A percentile compares a stretch with the other conserved stretches of the same genome.
phyloP scores from a whole-genome alignment of 1,139 yeast species.

The Diutina sp. region DNA sequence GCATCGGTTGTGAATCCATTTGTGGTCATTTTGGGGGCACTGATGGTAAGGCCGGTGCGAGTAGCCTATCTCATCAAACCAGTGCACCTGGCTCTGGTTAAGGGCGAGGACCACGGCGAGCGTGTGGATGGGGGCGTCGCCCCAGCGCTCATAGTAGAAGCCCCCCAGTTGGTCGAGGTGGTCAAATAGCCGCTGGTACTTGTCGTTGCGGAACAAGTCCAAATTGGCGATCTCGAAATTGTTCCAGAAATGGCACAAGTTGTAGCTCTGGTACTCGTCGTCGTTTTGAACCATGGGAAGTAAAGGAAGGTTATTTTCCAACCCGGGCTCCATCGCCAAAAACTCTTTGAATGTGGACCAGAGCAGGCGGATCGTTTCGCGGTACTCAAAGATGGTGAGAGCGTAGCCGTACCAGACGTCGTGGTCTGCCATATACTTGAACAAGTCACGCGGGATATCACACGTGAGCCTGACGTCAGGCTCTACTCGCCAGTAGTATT shows the following conservation, averaged over 20 bases:
- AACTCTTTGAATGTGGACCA: constrained; percentile 28
- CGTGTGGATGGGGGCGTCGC: constrained; percentile 89
- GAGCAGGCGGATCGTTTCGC: constrained; percentile 42
- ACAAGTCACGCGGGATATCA: constrained; percentile 54
- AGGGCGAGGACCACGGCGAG: constrained; percentile 67
- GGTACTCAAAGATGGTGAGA: constrained; percentile 50
- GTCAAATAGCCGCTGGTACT: constrained; percentile 59
- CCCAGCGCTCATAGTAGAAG: constrained; percentile 92
- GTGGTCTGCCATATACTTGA: constrained; percentile 46
- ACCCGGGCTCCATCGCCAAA: neutral
- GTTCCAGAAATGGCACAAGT: constrained; percentile 86
- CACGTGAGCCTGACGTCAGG: constrained; percentile 52
- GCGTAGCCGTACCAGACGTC: constrained; percentile 55
- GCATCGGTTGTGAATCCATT: constrained; percentile 12
- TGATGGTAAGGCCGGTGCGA: constrained; percentile 54
- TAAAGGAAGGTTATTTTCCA: constrained; percentile 1
- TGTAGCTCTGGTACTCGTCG: constrained; percentile 56
- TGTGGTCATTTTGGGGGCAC: constrained; percentile 27
- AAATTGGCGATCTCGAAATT: constrained; percentile 78
- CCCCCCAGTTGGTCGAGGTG: constrained; percentile 69
- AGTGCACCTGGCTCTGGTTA: constrained; percentile 55
- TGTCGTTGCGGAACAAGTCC: constrained; percentile 61
- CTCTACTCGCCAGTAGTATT: constrained; percentile 66
- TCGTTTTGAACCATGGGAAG: constrained; percentile 11
- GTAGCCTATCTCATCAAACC: constrained; percentile 75